Evolutionary conservation across 2,329 filamentous ascomycete genomes (phyloP), one percentile per base, ranked within the genome.

Genomic region (Cordyceps militaris): DNA sequence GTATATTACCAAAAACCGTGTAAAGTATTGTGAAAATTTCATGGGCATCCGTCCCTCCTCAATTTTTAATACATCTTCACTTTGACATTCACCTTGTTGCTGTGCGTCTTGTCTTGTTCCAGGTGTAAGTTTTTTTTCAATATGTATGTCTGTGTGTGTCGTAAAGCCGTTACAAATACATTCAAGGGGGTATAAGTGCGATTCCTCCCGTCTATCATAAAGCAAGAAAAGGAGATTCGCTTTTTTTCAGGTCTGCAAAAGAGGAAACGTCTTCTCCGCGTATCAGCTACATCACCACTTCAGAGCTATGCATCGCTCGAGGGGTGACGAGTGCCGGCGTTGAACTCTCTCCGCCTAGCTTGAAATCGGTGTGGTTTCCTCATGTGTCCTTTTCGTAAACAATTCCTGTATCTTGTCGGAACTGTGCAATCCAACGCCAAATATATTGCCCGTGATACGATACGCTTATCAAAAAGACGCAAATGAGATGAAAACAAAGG

Each of bases 151-250:
- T 43, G 40, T 52, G 49, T 48, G 28, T 59, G 60, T 63, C 59
- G 60, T 64, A 59, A 63, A 64, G 53, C 60, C 64, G 59, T 66
- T 63, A 66, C 56, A 64, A 66, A 61, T 65, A 67, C 63, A 67
- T 60, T 54, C 57, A 59, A 46, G 53, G 59, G 60, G 63, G 62
- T 60, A 40, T 36, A 44, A 28, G 59, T 62, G 60, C 59, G 56
- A 60, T 54, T 60, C 43, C 24, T 58, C 43, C 59, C 61, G 59
- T 66, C 63, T 65, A 66, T 63, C 32, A 53, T 60, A 52, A 55
- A 61, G 55, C 58, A 61, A 59, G 59, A 43, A 62, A 51, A 30
- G 61, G 56, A 52, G 48, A 38, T 55, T 32, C 32, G n/a, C 53
- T 40, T 57, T 34, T 44, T 51, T 28, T 47, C 38, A 43, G 21